Evolutionary conservation across 495 filamentous ascomycete genomes (phyloP).

Genomic region (Aspergillus baeticus): DNA sequence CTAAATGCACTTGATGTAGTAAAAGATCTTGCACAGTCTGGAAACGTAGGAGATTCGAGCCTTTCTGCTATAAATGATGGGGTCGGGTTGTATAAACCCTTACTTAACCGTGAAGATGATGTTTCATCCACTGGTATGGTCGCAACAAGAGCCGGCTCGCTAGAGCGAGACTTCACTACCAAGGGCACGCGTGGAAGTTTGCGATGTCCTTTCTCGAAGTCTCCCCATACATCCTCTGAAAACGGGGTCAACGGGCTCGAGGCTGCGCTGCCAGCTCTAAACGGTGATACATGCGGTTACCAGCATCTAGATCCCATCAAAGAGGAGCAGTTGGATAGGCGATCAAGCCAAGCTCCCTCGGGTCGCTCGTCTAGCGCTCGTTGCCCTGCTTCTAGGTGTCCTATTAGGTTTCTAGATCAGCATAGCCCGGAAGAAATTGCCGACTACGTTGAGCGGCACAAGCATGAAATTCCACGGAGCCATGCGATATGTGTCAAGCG

Average conservation of each 20-base stretch:
- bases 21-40: constrained; percentile 41
- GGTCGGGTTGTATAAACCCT: constrained; percentile 39
- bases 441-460: constrained; percentile 84
- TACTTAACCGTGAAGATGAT: constrained; percentile 31
- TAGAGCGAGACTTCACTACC: constrained; percentile 49
- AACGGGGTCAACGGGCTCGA: constrained; percentile 29
- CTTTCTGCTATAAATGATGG: constrained; percentile 39
- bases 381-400: constrained; percentile 84
- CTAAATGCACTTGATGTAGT: constrained; percentile 45
- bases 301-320: constrained; percentile 46
- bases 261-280: constrained; percentile 27
- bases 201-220: constrained; percentile 48
- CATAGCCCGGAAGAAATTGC: constrained; percentile 90
- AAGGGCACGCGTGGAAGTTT: constrained; percentile 42
- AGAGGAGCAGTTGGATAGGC: constrained; percentile 40
- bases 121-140: constrained; percentile 21
- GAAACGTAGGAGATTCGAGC: constrained; percentile 44
- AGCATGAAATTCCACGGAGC: constrained; percentile 86
- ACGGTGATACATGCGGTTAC: constrained; percentile 35
- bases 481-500: constrained; percentile 87
- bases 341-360: constrained; percentile 33
- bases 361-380: constrained; percentile 53
- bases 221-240: constrained; percentile 26
- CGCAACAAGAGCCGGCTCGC: constrained; percentile 34
- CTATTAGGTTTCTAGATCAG: constrained; percentile 84